Base-by-base conservation (phyloP, 2,329 filamentous ascomycete species). In the Cytospora piceicola region DNA sequence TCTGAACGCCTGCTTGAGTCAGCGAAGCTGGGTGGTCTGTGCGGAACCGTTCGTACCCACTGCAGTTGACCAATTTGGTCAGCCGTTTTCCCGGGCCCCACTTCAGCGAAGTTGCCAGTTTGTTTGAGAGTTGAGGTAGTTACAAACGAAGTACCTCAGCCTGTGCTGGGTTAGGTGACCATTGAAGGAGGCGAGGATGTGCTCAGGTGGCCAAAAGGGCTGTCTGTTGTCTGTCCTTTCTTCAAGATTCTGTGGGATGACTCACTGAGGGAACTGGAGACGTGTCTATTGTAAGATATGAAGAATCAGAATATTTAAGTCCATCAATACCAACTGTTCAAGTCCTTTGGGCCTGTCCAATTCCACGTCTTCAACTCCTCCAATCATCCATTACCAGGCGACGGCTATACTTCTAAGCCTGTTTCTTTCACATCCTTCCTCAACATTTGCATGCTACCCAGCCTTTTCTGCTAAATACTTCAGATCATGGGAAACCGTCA, bases 171-270 rank as follows among this genome's bases (percentile, higher is more conserved):
- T 34, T 34, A 34, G 32, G 32, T 34, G 32, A 34, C 11, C 7
- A 14, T 14, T 55, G 49, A 52, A 55, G 29, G 39, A n/a, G 32
- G 53, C 32, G 53, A 64, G 56, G 49, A 24, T 49, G 46, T 46
- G 20, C 42, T 11, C 42, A 57, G 53, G 60, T 49, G 39, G n/a
- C 32, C 29, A 14, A 34, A 34, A 52, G 49, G 53, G 17, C 39
- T 27, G 72, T 69, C 71, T 74, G 73, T 72, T 27, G 72, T 69
- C 71, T 74, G 73, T 72, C 73, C 72, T 74, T 74, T 74, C 69
- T 69, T 52, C 69, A n/a, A 22, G 29, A n/a, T 72, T 74, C 70
- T 58, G 59, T 67, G 49, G 49, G 49, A 65, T 72, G 70, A 72
- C 65, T 72, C 70, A 72, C 66, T 67, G 34, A n/a, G 42, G 36